Conservation (phyloP, 2,329 filamentous ascomycete genomes). For the Aureobasidium pullulans region DNA sequence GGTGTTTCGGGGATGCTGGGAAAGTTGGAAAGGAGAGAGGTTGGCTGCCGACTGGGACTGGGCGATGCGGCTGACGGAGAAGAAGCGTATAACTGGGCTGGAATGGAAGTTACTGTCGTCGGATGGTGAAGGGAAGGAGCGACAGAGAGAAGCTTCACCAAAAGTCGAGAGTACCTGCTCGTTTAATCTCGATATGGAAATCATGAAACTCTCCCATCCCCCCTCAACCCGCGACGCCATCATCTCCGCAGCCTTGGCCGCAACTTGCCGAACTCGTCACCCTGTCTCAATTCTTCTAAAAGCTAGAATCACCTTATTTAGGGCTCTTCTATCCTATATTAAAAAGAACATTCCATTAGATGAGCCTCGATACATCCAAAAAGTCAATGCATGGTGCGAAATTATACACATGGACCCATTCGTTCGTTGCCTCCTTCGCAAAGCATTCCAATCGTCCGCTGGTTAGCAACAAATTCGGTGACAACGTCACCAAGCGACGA, state of each 20-base stretch:
- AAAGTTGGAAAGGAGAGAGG: not conserved
- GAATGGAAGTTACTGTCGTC: not conserved
- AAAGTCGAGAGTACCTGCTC: not conserved
- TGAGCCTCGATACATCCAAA: not conserved
- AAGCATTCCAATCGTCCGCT: too few relatives aligned
- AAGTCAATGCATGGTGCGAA: not conserved
- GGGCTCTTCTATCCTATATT: not conserved
- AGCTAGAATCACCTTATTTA: not conserved
- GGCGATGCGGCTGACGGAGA: not conserved
- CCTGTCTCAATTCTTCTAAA: not conserved
- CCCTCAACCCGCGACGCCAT: constrained; percentile 6
- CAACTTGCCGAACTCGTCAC: not conserved
- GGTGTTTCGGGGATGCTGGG: not conserved
- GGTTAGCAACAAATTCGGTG: too few relatives aligned
- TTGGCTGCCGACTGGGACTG: not conserved
- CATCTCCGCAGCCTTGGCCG: constrained; percentile 3
- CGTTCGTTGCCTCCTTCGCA: not conserved
- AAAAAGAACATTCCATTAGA: not conserved
- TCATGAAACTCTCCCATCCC: not conserved
- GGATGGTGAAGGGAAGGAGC: not conserved
- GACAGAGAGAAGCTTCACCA: not conserved
- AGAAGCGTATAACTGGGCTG: not conserved
- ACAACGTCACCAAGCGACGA: not conserved
- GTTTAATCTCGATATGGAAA: not conserved
- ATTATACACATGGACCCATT: not conserved